Evolutionary conservation across 2,329 filamentous ascomycete species (phyloP).

Genomic region (Stagonosporopsis chrysanthemi): DNA sequence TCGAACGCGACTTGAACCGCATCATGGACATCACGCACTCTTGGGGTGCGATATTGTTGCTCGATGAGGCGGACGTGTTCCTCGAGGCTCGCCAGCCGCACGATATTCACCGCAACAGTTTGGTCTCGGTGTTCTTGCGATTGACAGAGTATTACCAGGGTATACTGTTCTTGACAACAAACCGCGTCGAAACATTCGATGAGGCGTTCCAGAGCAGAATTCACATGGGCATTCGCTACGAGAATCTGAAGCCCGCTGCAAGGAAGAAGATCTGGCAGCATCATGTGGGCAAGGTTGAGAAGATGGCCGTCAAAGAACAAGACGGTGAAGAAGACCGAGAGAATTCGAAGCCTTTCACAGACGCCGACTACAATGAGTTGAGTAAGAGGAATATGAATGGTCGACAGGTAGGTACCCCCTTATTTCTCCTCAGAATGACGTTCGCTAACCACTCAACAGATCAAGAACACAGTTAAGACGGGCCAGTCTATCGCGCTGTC

Average conservation of each 20-base stretch:
- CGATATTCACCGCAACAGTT: conserved; percentile 83
- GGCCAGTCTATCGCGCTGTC: conserved; percentile 84
- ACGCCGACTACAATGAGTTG: conserved; percentile 71
- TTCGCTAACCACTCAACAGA: conserved; percentile 60
- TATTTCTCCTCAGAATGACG: not conserved
- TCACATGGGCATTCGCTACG: conserved; percentile 83
- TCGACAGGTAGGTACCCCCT: conserved; percentile 60
- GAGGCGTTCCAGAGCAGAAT: conserved; percentile 90
- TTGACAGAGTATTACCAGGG: conserved; percentile 92
- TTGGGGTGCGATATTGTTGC: conserved; percentile 84
- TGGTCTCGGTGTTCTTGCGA: conserved; percentile 86
- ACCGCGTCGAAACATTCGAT: conserved; percentile 86
- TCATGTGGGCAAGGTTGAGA: conserved; percentile 77
- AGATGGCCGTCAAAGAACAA: conserved; percentile 53
- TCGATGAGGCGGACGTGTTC: conserved; percentile 72
- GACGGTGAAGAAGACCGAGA: conserved; percentile 55
- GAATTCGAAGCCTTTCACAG: conserved; percentile 61
- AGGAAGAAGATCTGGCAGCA: conserved; percentile 83
- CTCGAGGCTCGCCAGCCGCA: conserved; percentile 83
- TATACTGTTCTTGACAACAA: conserved; percentile 88
- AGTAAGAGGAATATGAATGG: conserved; percentile 74
- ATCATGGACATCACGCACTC: conserved; percentile 85
- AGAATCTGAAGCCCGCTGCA: conserved; percentile 73
- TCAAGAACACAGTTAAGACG: conserved; percentile 87
- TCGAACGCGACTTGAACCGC: conserved; percentile 80